Base-by-base conservation (phyloP, 306 rosid species). In the Trifolium subterraneum region DNA sequence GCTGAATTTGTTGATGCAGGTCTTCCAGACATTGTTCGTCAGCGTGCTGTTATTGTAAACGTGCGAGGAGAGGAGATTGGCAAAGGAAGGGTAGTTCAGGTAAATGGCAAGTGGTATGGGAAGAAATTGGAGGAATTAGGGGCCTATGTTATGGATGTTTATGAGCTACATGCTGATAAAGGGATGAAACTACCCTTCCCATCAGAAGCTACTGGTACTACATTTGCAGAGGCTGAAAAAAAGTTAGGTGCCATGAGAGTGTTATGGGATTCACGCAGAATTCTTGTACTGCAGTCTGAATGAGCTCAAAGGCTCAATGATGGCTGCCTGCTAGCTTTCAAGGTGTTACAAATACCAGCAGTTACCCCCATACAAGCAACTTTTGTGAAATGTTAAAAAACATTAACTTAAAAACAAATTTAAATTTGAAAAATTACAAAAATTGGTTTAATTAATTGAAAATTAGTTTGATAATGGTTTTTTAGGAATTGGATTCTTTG, bases 241-340 rank as follows among this genome's bases (percentile, higher is more conserved):
- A 86, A 81, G 82, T 27, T 84, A 18, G 97, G 97, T 20, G 73
- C 81, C 41, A 87, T 88, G 90, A 84, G 89, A 78, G 92, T 91
- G 75, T 51, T 88, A 70, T 91, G 93, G 97, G 82, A 81, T 85
- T 77, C 86, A 0, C 82, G 66, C 81, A 80, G 74, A 82, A 79
- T 84, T 33, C 79, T 67, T 70, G 58, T 61, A 15, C 50, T 71
- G 77, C 85, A 65, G 73, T 79, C 88, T 54, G 39, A 78, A 64
- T 81, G 82, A 79, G 58, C 29, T 70, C 51, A 25, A 20, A 54
- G 9, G 60, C 13, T 54, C 60, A 69, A 29, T 69, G 73, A 50
- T 33, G 4, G 44, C 71, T 65, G 12, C 38, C 50, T 54, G 11
- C 7, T 19, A 63, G 47, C 48, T 63, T 63, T 63, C 68, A 35